Evolutionary conservation across 108 stramenopile genomes (phyloP).

Genomic region (Bacterosira constricta): DNA sequence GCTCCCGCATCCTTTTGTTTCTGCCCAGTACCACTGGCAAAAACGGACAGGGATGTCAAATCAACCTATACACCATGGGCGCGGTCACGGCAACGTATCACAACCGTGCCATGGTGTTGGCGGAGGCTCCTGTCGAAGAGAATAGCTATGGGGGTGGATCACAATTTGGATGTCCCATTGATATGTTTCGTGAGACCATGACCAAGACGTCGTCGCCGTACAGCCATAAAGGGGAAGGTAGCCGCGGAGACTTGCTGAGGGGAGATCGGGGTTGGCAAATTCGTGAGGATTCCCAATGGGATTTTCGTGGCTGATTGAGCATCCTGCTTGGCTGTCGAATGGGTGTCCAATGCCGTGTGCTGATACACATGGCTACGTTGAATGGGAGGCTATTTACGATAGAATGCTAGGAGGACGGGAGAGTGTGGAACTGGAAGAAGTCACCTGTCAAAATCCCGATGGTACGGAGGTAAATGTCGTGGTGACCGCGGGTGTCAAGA

Average conservation of each 20-base stretch:
- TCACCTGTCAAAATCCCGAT: conserved; percentile 3
- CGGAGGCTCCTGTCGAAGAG: conserved; percentile 11
- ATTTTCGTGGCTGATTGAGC: conserved; percentile 34
- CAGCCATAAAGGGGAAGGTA: too few relatives aligned
- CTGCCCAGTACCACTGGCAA: conserved; percentile 26
- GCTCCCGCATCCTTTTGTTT: conserved; percentile 21
- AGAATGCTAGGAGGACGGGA: background rate
- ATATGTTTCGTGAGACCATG: conserved; percentile 6
- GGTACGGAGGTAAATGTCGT: conserved; percentile 20
- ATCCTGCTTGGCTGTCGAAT: conserved; percentile 30
- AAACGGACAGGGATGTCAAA: conserved; percentile 41
- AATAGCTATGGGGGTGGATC: conserved; percentile 33
- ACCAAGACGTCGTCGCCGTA: too few relatives aligned
- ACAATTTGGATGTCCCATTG: conserved; percentile 45
- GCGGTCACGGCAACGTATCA: conserved; percentile 19
- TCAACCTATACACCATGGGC: conserved; percentile 37
- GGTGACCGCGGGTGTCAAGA: background rate
- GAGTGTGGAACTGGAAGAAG: background rate
- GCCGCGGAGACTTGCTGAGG: background rate
- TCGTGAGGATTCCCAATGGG: conserved; percentile 20
- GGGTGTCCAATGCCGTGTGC: conserved; percentile 40
- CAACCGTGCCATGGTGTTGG: conserved; percentile 21
- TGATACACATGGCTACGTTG: conserved; percentile 9
- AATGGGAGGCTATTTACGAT: conserved; percentile 14
- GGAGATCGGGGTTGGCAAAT: too few relatives aligned